Base-by-base conservation (phyloP, 2,329 filamentous ascomycete genomes). In the Ophiostoma populinum region DNA sequence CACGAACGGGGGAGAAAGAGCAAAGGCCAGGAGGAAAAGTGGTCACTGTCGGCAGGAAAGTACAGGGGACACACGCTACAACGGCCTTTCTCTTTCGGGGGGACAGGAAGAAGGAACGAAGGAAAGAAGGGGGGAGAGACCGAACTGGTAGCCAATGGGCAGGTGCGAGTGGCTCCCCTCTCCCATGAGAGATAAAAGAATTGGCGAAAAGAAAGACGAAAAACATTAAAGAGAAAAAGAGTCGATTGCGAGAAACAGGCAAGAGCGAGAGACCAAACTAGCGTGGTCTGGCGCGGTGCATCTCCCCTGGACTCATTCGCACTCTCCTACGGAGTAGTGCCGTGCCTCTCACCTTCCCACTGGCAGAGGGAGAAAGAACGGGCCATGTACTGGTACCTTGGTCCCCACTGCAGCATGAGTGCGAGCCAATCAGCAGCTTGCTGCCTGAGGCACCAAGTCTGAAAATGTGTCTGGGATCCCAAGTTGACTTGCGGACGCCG, bases 181-280 rank as follows among this genome's bases (percentile, higher is more conserved):
- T 25, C 26, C 29, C 32, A 40, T 27, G 30, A 36, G n/a, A 24
- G 18, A 29, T 16, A 30, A 36, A 32, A 30, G 36, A 33, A 39
- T 26, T 20, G 20, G 21, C 19, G 13, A 38, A 42, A 30, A 38
- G 32, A 35, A 24, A 36, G 8, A 35, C n/a, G 34, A 27, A 40
- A 20, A 39, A 36, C 33, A 27, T 20, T 16, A 32, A 26, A 31
- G 28, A 20, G 18, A 34, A 35, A 32, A 39, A 35, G 27, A 32
- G 27, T 34, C 6, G 19, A 37, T 15, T 28, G 11, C 19, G 31
- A 38, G 10, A 32, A 38, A 24, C 19, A 24, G 27, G 15, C 25
- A 34, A 25, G 31, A 28, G 10, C 16, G 24, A 24, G 19, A 15
- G 31, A 37, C 26, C 29, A 33, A 32, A 30, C 28, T 30, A 30